These are phyloP conservation scores for Beauveria pseudobassiana DNA, from an alignment of 2,329 filamentous ascomycete genomes.

Conservation along the genomic window DNA sequence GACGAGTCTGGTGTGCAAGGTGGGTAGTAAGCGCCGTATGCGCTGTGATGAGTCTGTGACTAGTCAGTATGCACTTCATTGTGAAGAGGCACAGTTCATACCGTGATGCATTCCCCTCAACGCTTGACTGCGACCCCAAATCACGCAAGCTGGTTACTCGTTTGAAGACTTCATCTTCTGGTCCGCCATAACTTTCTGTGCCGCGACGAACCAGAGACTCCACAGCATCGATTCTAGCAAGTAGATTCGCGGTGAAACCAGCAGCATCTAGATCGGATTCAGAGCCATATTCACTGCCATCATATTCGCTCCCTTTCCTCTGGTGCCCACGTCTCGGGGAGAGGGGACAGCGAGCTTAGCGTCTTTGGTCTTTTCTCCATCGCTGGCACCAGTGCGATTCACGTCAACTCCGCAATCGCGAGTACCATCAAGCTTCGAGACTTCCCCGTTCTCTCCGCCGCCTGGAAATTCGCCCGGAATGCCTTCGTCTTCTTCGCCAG, in stretches of 20 bases:
- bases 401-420: constrained; percentile 8
- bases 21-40: constrained; percentile 70
- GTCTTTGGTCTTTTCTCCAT: constrained; percentile 24
- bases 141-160: constrained; percentile 63
- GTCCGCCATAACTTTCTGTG: constrained; percentile 57
- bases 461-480: constrained; percentile 11
- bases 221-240: constrained; percentile 64
- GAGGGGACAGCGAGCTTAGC: constrained; percentile 39
- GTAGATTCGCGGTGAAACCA: constrained; percentile 59
- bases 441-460: background rate
- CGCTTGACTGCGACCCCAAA: constrained; percentile 63
- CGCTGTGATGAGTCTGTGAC: constrained; percentile 60
- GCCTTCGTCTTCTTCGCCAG: constrained; percentile 44
- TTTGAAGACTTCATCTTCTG: constrained; percentile 58
- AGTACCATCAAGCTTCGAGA: constrained; percentile 7
- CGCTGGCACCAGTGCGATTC: constrained; percentile 9
- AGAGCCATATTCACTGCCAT: constrained; percentile 67
- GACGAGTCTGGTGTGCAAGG: constrained; percentile 66
- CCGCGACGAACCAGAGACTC: constrained; percentile 61
- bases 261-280: constrained; percentile 62
- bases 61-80: background rate
- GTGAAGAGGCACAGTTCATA: constrained; percentile 26
- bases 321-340: constrained; percentile 39
- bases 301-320: constrained; percentile 52
- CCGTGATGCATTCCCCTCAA: constrained; percentile 67